Evolutionary conservation across 805 yeast species (phyloP), one percentile per base, ranked within the genome.

Genomic region (Spathaspora passalidarum): DNA sequence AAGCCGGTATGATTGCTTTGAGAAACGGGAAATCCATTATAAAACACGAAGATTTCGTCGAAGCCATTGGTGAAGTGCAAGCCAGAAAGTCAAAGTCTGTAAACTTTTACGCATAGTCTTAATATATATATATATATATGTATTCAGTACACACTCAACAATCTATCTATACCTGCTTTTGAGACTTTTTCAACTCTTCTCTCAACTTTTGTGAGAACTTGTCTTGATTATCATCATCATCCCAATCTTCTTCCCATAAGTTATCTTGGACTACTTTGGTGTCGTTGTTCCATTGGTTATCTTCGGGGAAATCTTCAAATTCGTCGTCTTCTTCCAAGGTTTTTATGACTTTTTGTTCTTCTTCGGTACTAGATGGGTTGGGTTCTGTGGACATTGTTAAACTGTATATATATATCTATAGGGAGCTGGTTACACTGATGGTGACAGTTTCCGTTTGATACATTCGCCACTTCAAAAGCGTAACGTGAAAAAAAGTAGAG

Each of bases 1-100:
- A 94, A 68, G 99, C 99, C 5, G 99, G 99, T 62, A 94, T 94
- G 99, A 94, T 94, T 69, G 99, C 99, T 1, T 76, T 94, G 62
- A 82, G 99, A 72, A 89, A 88, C 58, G 97, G 96, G 14, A 96
- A 94, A 69, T 80, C 86, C 37, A 79, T 84, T 55, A 91, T 94
- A 45, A 87, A 88, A 57, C 99, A 94, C 66, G 99, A 94, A 69
- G 99, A 94, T 69, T 94, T 92, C 62, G 96, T 94, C 21, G 99
- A 94, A 66, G 99, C 96, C 45, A 90, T 94, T 50, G 85, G 97
- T 53, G 99, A 94, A 74, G 99, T 94, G 26, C 99, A 94, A 72
- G 96, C 98, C 32, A 84, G 99, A 75, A 94, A 94, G 77, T 79
- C 87, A 48, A 94, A 94, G 73, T 82, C 94, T 41, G 97, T 92